These are phyloP conservation scores for Saccharomycopsis fodiens DNA, from an alignment of 805 yeast species.

Conservation along the genomic window DNA sequence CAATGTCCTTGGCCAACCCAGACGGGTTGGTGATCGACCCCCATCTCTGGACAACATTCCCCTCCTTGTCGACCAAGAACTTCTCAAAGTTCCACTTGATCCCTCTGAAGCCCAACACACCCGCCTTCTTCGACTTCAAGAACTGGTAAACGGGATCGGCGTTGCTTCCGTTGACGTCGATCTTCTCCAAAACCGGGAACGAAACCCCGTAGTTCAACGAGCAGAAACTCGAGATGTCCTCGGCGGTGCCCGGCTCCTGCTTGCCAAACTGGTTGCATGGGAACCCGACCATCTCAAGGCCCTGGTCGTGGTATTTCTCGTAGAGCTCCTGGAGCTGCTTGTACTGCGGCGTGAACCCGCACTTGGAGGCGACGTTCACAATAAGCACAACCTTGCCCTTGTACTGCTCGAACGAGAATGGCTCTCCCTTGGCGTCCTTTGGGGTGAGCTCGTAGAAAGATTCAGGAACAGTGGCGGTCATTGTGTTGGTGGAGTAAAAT, in stretches of 20 bases:
- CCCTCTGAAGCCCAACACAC: conserved; percentile 57
- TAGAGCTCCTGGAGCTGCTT: conserved; percentile 62
- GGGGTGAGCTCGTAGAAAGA: conserved; percentile 61
- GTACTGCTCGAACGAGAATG: conserved; percentile 50
- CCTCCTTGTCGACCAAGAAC: conserved; percentile 45
- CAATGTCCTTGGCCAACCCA: conserved; percentile 49
- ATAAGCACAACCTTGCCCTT: conserved; percentile 77
- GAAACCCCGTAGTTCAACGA: conserved; percentile 78
- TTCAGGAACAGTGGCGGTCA: background rate
- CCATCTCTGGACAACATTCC: conserved; percentile 50
- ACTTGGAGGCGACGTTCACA: conserved; percentile 85
- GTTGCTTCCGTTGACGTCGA: conserved; percentile 81
- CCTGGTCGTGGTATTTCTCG: conserved; percentile 57
- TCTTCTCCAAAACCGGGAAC: conserved; percentile 81
- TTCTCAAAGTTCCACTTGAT: conserved; percentile 80
- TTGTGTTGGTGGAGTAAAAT: too few species aligned
- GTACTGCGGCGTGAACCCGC: conserved; percentile 79
- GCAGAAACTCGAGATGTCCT: conserved; percentile 73
- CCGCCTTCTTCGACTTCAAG: conserved; percentile 59
- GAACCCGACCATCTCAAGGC: conserved; percentile 69
- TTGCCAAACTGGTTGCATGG: conserved; percentile 87
- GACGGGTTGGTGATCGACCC: conserved; percentile 64
- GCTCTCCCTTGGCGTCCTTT: conserved; percentile 50
- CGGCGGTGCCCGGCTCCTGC: conserved; percentile 67
- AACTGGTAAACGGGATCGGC: conserved; percentile 76